Evolutionary conservation across 805 yeast species (phyloP).

Genomic region (Saccharomycopsis schoenii): DNA sequence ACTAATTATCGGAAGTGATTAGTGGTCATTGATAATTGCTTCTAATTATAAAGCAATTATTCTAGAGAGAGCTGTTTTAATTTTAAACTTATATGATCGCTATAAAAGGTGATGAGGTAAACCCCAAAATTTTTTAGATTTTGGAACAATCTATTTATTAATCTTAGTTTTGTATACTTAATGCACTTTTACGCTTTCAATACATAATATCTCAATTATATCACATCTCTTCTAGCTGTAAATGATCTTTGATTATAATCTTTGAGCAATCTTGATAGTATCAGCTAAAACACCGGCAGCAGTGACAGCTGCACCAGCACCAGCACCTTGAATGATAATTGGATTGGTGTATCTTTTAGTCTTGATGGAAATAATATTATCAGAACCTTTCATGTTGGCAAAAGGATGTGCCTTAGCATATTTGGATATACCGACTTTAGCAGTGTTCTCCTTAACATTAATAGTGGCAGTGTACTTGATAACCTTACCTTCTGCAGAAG

Average conservation of each 20-base stretch:
- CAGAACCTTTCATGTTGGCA: conserved; percentile 92
- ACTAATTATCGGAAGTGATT: too few relatives aligned
- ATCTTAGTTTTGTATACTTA: too few relatives aligned
- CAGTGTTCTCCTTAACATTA: conserved; percentile 60
- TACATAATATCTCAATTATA: too few relatives aligned
- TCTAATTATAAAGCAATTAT: too few relatives aligned
- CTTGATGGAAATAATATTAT: conserved; percentile 86
- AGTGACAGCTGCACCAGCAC: conserved; percentile 72
- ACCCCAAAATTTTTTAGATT: too few relatives aligned
- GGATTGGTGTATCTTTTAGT: conserved; percentile 92
- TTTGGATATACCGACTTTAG: conserved; percentile 80
- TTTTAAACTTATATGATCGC: too few relatives aligned
- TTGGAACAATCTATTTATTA: too few relatives aligned
- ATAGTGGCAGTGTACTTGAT: conserved; percentile 90
- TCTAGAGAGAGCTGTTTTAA: too few relatives aligned
- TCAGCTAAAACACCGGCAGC: conserved; percentile 84
- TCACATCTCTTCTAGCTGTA: too few relatives aligned
- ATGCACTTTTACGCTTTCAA: too few relatives aligned
- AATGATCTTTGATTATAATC: conserved; percentile 33
- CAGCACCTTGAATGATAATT: conserved; percentile 95
- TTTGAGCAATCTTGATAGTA: conserved; percentile 82
- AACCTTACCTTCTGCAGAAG: conserved; percentile 76
- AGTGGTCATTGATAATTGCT: too few relatives aligned
- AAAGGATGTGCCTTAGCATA: conserved; percentile 88
- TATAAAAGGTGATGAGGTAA: too few relatives aligned